Base-by-base conservation (phyloP, 202 grass and related monocot genomes). In the Zizania palustris region DNA sequence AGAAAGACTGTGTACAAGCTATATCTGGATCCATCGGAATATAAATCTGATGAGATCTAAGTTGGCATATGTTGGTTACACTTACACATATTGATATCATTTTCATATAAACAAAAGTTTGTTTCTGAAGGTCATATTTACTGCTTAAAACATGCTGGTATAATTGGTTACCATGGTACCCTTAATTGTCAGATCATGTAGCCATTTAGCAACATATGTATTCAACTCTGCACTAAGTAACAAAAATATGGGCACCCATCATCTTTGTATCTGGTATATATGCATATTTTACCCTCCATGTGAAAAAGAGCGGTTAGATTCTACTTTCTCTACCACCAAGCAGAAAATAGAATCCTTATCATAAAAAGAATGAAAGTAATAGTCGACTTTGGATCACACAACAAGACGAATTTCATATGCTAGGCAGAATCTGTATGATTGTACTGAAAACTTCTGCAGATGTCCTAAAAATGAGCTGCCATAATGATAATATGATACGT, bases 231-330 rank as follows among this genome's bases (percentile, higher is more conserved):
- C 43, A 10, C 14, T 4, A 39, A 40, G 12, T 41, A 68, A 60
- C 16, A 33, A 75, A 68, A n/a, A 76, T 76, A 60, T 18, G 8
- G 50, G 7, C 7, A 68, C 48, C 11, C 54, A 20, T 18, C 19
- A 53, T 44, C 44, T 77, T 55, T 45, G 67, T 46, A 76, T 69
- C 28, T 61, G 64, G 44, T 76, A 0, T 63, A 82, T 69, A 76
- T 71, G 42, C 54, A 71, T 55, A 63, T 77, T 15, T 71, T 49
- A 62, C 72, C 44, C 6, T 21, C 73, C 58, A 84, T 71, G 82
- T 56, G 73, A 77, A 84, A 54, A 78, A 78, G 74, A 72, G n/a
- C 34, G 60, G 53, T 6, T 61, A 68, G 61, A 76, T 71, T 84
- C 65, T 84, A 54, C 73, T 71, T 83, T 76, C 6, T 10, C 18